Base-by-base conservation (phyloP, 305 asterid genomes). In the Ilex paraguariensis region DNA sequence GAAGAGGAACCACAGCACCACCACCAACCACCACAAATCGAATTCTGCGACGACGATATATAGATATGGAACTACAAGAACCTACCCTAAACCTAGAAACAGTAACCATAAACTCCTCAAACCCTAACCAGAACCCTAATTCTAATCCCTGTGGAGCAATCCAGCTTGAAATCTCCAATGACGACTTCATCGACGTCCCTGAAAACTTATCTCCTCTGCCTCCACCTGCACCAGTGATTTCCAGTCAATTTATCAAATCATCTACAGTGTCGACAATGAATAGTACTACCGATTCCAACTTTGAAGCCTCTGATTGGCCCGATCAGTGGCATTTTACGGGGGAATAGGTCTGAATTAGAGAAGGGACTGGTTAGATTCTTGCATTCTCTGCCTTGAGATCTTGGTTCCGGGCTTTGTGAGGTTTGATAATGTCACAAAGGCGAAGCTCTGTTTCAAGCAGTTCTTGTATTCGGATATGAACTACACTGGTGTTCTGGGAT, bases 391-490 rank as follows among this genome's bases (percentile, higher is more conserved):
- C 56, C 82, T 88, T 7, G 75, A 68, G 60, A 65, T 77, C 7
- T 76, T 79, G 12, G 73, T 76, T 32, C 69, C 51, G 11, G 89
- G 95, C 60, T 84, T 84, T 79, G 70, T 64, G 31, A 67, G 81
- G 14, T 64, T 84, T 75, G 87, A 85, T 60, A 72, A 72, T 81
- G 48, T 76, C 21, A 72, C 75, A 12, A 87, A 85, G 81, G 90
- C 93, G 40, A 87, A 85, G 78, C 87, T 85, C 52, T 89, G 97
- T 73, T 89, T 89, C n/a, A 72, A 71, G 72, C 95, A 87, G 64
- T 81, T 92, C 64, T 57, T 92, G 74, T 58, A 44, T 48, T 84
- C 97, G 66, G 98, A 92, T 73, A 78, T 92, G 95, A 92, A 87
- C 59, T 73, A 16, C 44, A 85, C 84, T 31, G 95, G 97, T 13